Percentiles rank a stretch among this genome's conserved stretches.
Conservation (phyloP, 2,329 filamentous ascomycete genomes). For the Trichoderma atrobrunneum region DNA sequence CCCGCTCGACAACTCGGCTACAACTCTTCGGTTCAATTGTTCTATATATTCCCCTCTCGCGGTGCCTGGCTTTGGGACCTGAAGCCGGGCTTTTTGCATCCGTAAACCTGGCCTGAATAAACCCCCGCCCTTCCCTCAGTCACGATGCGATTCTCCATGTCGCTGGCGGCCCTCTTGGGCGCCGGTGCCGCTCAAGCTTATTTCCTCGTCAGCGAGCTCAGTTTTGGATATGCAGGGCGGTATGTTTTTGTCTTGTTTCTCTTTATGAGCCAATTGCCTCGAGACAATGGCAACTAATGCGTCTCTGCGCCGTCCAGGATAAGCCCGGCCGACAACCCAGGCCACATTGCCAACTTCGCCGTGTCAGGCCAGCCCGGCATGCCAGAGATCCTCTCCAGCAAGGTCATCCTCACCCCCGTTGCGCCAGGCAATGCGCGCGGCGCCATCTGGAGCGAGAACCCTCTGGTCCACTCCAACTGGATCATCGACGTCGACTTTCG, state of each 20-base stretch:
- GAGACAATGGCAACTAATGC: not conserved
- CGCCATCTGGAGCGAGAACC: constrained; percentile 71
- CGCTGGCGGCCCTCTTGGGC: constrained; percentile 43
- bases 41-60: not conserved
- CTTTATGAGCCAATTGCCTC: not conserved
- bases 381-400: constrained; percentile 76
- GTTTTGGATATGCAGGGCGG: constrained; percentile 71
- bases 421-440: constrained; percentile 82
- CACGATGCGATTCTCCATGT: constrained; percentile 45
- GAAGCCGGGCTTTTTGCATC: not conserved
- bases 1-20: not conserved
- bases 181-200: constrained; percentile 57
- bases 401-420: constrained; percentile 85
- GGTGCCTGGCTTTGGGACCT: not conserved
- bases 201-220: constrained; percentile 68
- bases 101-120: not conserved
- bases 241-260: constrained; percentile 28
- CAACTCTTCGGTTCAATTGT: not conserved
- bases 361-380: constrained; percentile 52
- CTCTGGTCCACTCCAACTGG: constrained; percentile 68
- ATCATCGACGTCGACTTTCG: constrained; percentile 82
- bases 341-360: constrained; percentile 53
- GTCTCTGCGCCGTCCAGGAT: constrained; percentile 47
- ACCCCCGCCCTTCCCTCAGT: not conserved
- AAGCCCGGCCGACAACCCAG: constrained; percentile 54